Conservation (phyloP, 2,329 filamentous ascomycete species). For the Pseudonectria foliicola region DNA sequence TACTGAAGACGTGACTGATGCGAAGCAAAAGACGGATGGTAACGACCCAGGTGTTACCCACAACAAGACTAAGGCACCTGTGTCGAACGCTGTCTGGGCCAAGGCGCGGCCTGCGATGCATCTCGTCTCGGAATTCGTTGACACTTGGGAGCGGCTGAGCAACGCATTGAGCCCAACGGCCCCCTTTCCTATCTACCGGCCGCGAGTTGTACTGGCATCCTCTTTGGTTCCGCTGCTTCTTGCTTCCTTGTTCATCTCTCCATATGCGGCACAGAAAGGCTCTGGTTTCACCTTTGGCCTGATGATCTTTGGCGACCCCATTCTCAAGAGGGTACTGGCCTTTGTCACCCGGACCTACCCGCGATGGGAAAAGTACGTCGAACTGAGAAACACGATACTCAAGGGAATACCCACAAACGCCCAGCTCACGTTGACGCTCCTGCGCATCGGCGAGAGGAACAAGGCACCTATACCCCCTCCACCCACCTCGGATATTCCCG, state of each 20-base stretch:
- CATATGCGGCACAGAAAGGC: slow-evolving; percentile 58
- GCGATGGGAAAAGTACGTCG: slow-evolving; percentile 67
- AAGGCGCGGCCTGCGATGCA: slow-evolving; percentile 69
- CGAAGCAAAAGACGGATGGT: slow-evolving; percentile 38
- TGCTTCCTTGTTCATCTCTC: slow-evolving; percentile 44
- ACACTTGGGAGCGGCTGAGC: slow-evolving; percentile 45
- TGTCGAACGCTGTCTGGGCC: slow-evolving; percentile 70
- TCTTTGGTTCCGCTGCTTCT: slow-evolving; percentile 46
- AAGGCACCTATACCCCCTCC: slow-evolving; percentile 67
- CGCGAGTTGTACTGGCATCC: slow-evolving; percentile 47
- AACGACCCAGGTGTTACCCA: slow-evolving; percentile 35
- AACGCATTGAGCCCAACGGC: slow-evolving; percentile 56
- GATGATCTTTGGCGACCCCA: slow-evolving; percentile 71
- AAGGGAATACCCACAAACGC: slow-evolving; percentile 82
- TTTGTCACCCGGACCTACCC: slow-evolving; percentile 58
- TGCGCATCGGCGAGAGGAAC: slow-evolving; percentile 75
- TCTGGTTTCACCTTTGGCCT: slow-evolving; percentile 63
- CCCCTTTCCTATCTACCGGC: slow-evolving; percentile 49
- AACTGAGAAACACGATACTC: slow-evolving; percentile 68
- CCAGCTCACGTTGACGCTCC: slow-evolving; percentile 71
- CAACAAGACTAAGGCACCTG: slow-evolving; percentile 72
- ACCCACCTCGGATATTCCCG: slow-evolving; percentile 28
- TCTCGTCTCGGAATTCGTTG: slow-evolving; percentile 36
- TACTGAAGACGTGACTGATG: slow-evolving; percentile 31
- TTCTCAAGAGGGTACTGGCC: slow-evolving; percentile 53